Evolutionary conservation across 1,284 basidiomycete species (phyloP), one percentile per base, ranked within the genome.

Genomic region (Tilletiopsis washingtonensis): DNA sequence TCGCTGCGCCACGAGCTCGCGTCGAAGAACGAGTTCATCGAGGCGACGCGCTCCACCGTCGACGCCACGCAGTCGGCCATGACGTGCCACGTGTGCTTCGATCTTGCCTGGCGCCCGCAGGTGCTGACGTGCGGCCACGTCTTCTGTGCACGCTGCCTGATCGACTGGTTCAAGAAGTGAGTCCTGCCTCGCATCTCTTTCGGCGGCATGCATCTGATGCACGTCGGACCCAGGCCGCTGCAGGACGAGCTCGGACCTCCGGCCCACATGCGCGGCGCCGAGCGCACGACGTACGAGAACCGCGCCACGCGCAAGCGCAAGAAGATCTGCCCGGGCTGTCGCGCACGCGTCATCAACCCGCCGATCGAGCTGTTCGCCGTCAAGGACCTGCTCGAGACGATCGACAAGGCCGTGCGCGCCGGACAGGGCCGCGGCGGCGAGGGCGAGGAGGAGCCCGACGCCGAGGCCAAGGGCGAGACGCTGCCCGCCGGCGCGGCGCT

Each of bases 291-390:
- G 1, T 47, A 45, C 15, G 39, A 47, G n/a, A 51, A 51, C 12
- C n/a, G 25, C 4, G 56, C 59, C 11, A 64, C 56, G 4, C 58
- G 59, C 5, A 51, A 55, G 27, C 54, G 64, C 15, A 63, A 63
- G 27, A 71, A 71, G 53, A 53, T 64, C 24, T 71, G 69, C 41
- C 69, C 69, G 2, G 57, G 57, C 4, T 71, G 69, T 50, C 63
- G 69, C 3, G 56, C 59, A 27, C 57, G 64, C 27, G 59, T 71
- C 6, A 45, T 46, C 4, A 54, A 56, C n/a, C 51, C 57, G 5
- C 69, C 69, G 4, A 54, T 63, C 46, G 69, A 68, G 39, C 52
- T 71, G 9, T 71, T 53, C 48, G 26, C 63, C 20, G 50, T 71
- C 40, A 49, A 64, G 17, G 57, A 58, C 32, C 62, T 70, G 51